phyloP scores from a whole-genome alignment of 495 filamentous ascomycete genomes.

The Penicillium longicatenatum region DNA sequence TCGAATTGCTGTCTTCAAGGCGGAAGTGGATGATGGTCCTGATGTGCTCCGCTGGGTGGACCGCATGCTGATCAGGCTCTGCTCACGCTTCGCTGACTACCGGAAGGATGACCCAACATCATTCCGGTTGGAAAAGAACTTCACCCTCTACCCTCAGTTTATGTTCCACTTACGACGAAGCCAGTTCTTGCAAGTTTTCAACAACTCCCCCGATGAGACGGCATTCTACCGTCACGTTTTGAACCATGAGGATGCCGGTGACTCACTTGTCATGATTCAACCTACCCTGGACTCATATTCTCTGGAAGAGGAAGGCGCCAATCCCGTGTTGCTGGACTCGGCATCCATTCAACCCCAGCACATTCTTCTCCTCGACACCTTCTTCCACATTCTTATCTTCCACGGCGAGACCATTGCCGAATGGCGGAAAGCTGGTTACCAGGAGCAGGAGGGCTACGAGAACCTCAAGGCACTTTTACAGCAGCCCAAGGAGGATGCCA shows the following conservation, averaged over 20 bases:
- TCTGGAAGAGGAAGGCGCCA: slow-evolving; percentile 87
- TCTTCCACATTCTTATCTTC: slow-evolving; percentile 99
- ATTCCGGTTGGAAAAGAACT: slow-evolving; percentile 98
- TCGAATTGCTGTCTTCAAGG: slow-evolving; percentile 97
- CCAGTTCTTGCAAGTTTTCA: slow-evolving; percentile 99
- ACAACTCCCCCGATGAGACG: slow-evolving; percentile 98
- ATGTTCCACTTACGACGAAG: slow-evolving; percentile 98
- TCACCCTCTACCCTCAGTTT: slow-evolving; percentile 98
- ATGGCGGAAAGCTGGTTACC: slow-evolving; percentile 98
- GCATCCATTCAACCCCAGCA: slow-evolving; percentile 94
- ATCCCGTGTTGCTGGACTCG: slow-evolving; percentile 92
- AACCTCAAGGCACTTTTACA: slow-evolving; percentile 90
- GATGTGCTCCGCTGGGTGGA: slow-evolving; percentile 99
- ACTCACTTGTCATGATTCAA: slow-evolving; percentile 98
- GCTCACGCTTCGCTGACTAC: slow-evolving; percentile 97
- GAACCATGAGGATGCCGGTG: slow-evolving; percentile 95
- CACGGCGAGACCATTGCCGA: slow-evolving; percentile 97
- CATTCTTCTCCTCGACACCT: slow-evolving; percentile 94
- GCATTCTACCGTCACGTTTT: slow-evolving; percentile 97
- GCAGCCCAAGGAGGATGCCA: slow-evolving; percentile 96
- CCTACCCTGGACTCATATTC: slow-evolving; percentile 97
- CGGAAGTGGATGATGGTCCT: slow-evolving; percentile 98
- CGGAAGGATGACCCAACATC: slow-evolving; percentile 97
- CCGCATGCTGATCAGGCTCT: slow-evolving; percentile 95
- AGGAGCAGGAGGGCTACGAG: slow-evolving; percentile 97